Conservation (phyloP, 352 stramenopile genomes). For the Globisporangium camurandrum region DNA sequence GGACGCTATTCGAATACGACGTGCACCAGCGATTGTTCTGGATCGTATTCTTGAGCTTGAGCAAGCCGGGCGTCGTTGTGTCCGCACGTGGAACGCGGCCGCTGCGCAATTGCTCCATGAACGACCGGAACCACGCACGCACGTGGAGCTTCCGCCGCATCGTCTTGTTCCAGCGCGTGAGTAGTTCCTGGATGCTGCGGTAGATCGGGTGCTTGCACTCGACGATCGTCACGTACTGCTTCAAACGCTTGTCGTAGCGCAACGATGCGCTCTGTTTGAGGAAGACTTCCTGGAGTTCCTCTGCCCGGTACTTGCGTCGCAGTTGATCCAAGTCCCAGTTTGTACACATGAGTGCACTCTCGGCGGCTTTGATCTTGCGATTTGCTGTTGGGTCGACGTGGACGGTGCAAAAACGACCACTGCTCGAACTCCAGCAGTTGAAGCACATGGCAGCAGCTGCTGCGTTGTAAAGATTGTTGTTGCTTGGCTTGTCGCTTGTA, state of each 20-base stretch:
- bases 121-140: slow-evolving; percentile 83
- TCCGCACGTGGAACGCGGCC: slow-evolving; percentile 44
- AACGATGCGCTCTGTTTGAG: slow-evolving; percentile 82
- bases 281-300: slow-evolving; percentile 92
- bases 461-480: background rate
- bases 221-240: slow-evolving; percentile 85
- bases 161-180: slow-evolving; percentile 78
- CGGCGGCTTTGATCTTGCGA: slow-evolving; percentile 39
- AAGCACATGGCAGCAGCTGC: slow-evolving; percentile 65
- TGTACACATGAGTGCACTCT: slow-evolving; percentile 86
- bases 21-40: slow-evolving; percentile 65
- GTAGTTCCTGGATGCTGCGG: slow-evolving; percentile 46
- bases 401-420: slow-evolving; percentile 67
- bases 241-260: slow-evolving; percentile 78
- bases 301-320: slow-evolving; percentile 74
- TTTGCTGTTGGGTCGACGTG: slow-evolving; percentile 41
- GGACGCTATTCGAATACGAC: slow-evolving; percentile 51
- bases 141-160: slow-evolving; percentile 81
- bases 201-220: slow-evolving; percentile 92
- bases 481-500: background rate
- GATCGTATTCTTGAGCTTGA: slow-evolving; percentile 82
- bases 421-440: slow-evolving; percentile 91
- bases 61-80: slow-evolving; percentile 33
- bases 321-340: slow-evolving; percentile 90
- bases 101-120: slow-evolving; percentile 81